Conservation (phyloP, 2,329 filamentous ascomycete species). For the Fusarium aywerte region DNA sequence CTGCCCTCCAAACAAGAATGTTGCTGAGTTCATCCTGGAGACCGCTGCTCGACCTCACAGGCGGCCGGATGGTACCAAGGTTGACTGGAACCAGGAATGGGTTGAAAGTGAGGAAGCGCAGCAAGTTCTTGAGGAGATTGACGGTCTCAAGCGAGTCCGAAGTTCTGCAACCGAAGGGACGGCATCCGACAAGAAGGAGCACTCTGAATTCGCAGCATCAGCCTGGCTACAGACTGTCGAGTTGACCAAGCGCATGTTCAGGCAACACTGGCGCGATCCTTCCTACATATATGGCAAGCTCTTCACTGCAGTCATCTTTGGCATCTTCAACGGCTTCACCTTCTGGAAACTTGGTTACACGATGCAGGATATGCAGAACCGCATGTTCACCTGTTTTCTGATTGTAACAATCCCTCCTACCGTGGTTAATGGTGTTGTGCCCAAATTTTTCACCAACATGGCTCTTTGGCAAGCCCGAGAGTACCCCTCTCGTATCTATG, state of each 20-base stretch:
- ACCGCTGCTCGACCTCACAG: slow-evolving; percentile 53
- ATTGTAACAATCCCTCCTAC: slow-evolving; percentile 73
- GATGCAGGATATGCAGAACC: slow-evolving; percentile 76
- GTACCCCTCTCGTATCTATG: slow-evolving; percentile 78
- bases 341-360: slow-evolving; percentile 76
- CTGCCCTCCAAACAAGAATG: slow-evolving; percentile 67
- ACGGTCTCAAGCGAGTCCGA: slow-evolving; percentile 35
- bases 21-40: slow-evolving; percentile 62
- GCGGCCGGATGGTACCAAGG: slow-evolving; percentile 50
- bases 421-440: slow-evolving; percentile 77
- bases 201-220: slow-evolving; percentile 73
- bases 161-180: slow-evolving; percentile 33
- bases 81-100: slow-evolving; percentile 84
- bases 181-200: neutral
- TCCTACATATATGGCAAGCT: slow-evolving; percentile 82
- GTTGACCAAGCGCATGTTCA: slow-evolving; percentile 76
- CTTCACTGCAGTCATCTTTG: slow-evolving; percentile 76
- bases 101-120: slow-evolving; percentile 70
- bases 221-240: slow-evolving; percentile 70
- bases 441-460: slow-evolving; percentile 82
- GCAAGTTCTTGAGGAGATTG: slow-evolving; percentile 70
- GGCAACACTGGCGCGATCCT: slow-evolving; percentile 79
- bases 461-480: slow-evolving; percentile 79
- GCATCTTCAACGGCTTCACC: slow-evolving; percentile 83
- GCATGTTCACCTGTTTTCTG: slow-evolving; percentile 78